Percentiles rank a stretch among this genome's conserved stretches.
phyloP scores from a whole-genome alignment of 106 monocot species.

The Gastrodia elata region DNA sequence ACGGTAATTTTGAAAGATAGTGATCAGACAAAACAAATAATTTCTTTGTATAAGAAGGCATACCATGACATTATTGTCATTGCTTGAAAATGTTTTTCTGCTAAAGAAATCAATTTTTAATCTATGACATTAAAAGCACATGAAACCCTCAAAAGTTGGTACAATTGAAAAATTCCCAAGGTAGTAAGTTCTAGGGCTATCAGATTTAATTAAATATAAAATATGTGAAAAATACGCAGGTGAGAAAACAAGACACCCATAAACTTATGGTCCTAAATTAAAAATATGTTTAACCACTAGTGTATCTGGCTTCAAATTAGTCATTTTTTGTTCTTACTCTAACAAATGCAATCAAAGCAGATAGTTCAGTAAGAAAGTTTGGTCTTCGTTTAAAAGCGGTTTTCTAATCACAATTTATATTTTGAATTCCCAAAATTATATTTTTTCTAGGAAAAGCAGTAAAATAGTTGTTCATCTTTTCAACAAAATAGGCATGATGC shows the following conservation, averaged over 20 bases:
- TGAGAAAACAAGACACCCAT: not conserved
- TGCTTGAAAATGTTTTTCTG: not conserved
- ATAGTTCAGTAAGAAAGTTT: not conserved
- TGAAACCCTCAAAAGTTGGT: not conserved
- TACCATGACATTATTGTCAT: not conserved
- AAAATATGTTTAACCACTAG: not conserved
- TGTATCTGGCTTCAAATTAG: not conserved
- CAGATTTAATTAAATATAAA: not conserved
- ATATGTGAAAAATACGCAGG: not conserved
- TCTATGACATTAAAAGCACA: not conserved
- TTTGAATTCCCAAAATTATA: no score
- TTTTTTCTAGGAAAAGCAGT: no score
- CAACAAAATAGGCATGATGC: no score
- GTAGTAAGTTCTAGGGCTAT: not conserved
- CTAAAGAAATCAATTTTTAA: not conserved
- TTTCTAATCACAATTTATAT: no score
- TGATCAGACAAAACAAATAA: slow-evolving; percentile 1
- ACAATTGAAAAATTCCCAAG: not conserved
- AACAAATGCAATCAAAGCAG: not conserved
- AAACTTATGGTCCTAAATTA: not conserved
- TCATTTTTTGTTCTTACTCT: not conserved
- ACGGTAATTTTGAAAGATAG: not conserved
- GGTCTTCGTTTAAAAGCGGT: no score
- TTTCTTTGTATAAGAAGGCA: not conserved
- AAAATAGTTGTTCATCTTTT: no score